Base-by-base conservation (phyloP, 2,329 filamentous ascomycete genomes). In the Pyrenochaeta sp. region DNA sequence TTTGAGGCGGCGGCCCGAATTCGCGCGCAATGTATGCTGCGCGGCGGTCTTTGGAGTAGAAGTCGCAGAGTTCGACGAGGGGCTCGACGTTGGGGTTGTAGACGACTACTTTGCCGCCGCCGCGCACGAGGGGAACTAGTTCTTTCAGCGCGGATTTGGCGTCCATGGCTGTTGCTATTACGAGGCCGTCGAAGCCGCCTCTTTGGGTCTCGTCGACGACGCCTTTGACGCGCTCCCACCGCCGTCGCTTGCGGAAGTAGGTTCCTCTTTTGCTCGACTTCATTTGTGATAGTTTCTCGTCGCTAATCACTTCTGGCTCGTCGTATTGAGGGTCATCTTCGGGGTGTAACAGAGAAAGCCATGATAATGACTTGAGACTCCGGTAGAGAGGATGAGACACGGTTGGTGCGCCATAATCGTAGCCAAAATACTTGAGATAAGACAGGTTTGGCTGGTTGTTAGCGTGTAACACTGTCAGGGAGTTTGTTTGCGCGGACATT, bases 401-500 rank as follows among this genome's bases (percentile, higher is more conserved):
- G 10, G 81, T 40, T 60, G 78, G 81, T 53, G 80, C 81, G 29
- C 86, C 81, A 55, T 81, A 76, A 72, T 96, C 90, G 74, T 86
- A 97, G 69, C 85, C 84, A 74, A 96, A 97, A 77, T 96, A 95
- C 67, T 89, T 89, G 14, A 99, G 81, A 35, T 94, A 81, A 13
- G 86, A 86, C 45, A 97, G 83, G 68, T 96, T 97, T 2, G 91
- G 89, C 70, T 96, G 91, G 20, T 87, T 83, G 69, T 92, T 90
- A 37, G 86, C 75, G 71, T 96, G 91, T 22, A 96, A 73, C 37
- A 96, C 71, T 1, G 91, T 96, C 53, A 90, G 83, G 48, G 86
- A 93, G 72, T 90, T 96, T 50, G 81, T 84, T 36, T 72, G 77
- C 19, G 84, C 85, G 63, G 81, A 90, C 54, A 88, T 82, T 19